Evolutionary conservation across 176 grass and related monocot species (phyloP).

Genomic region (maize (Zea mays)): Zm-B73-REFERENCE-NAM-5.0 NC_050097.1:40147001-40147500

Average conservation of each 20-base stretch:
- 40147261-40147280: slow-evolving; percentile 11
- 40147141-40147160: not conserved
- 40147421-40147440: slow-evolving; percentile 51
- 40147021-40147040: not conserved
- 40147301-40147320: slow-evolving; percentile 39
- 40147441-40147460: slow-evolving; percentile 59
- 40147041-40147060: not conserved
- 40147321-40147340: slow-evolving; percentile 24
- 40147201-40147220: slow-evolving; percentile 27
- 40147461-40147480: slow-evolving; percentile 67
- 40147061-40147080: slow-evolving; percentile 8
- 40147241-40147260: slow-evolving; percentile 48
- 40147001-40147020: not conserved
- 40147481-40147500: slow-evolving; percentile 72
- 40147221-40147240: not conserved
- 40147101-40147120: slow-evolving; percentile 9
- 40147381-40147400: slow-evolving; percentile 87
- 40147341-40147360: slow-evolving; percentile 37
- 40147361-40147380: slow-evolving; percentile 18
- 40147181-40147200: slow-evolving; percentile 26
- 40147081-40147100: slow-evolving; percentile 16
- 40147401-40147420: slow-evolving; percentile 44
- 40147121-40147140: not conserved
- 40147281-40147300: slow-evolving; percentile 10
- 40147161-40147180: slow-evolving; percentile 25